Conservation (phyloP, 805 yeast species). For the Candida cerambycidarum region DNA sequence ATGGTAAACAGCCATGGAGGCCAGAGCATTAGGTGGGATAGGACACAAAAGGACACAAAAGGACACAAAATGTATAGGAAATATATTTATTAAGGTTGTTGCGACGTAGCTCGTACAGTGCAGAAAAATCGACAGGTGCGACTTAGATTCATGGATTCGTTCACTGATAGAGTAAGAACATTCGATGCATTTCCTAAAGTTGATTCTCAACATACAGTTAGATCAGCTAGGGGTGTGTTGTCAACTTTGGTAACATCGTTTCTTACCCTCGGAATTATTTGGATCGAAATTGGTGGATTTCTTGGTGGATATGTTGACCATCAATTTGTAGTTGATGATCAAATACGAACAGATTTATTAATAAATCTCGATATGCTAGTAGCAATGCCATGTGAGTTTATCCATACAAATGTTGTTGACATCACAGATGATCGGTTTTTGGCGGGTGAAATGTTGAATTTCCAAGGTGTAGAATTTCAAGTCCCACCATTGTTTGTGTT, state of each 20-base stretch:
- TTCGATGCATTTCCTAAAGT: conserved; percentile 50
- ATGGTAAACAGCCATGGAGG: conserved; percentile 24
- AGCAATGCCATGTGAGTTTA: conserved; percentile 76
- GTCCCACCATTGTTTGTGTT: conserved; percentile 48
- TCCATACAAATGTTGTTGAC: conserved; percentile 78
- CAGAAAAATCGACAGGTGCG: no score
- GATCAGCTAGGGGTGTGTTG: conserved; percentile 75
- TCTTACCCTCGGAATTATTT: conserved; percentile 63
- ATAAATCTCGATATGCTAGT: conserved; percentile 80
- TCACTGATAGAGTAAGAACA: conserved; percentile 40
- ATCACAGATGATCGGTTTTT: conserved; percentile 72
- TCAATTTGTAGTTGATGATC: conserved; percentile 71
- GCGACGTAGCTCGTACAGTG: no score
- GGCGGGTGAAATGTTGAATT: conserved; percentile 72
- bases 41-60: no score
- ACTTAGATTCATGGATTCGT: conserved; percentile 44
- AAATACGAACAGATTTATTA: conserved; percentile 54
- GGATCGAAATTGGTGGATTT: conserved; percentile 83
- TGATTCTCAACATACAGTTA: conserved; percentile 56
- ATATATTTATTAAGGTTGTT: no score
- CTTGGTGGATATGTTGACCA: conserved; percentile 80
- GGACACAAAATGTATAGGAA: no score
- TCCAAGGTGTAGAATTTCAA: conserved; percentile 61
- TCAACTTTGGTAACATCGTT: conserved; percentile 66
- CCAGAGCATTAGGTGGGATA: no score